These are phyloP conservation scores for Ilex paraguariensis DNA, from an alignment of 305 asterid species.

Conservation along the genomic window DNA sequence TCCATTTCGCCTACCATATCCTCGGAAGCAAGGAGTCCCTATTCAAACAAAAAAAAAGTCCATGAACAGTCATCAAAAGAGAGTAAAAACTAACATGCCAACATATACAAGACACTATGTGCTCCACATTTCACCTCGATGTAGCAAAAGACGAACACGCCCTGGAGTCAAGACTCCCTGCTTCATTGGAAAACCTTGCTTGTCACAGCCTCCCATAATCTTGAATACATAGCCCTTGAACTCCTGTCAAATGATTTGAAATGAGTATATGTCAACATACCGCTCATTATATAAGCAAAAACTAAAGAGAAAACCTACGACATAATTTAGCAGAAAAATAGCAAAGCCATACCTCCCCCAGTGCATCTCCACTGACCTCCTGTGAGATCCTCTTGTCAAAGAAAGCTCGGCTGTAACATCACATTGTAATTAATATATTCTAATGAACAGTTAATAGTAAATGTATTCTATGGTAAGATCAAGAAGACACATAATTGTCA, in stretches of 20 bases:
- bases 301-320: background rate
- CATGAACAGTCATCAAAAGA: background rate
- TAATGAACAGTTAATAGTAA: background rate
- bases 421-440: background rate
- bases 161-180: constrained; percentile 60
- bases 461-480: background rate
- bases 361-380: constrained; percentile 46
- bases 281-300: background rate
- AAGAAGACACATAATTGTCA: background rate
- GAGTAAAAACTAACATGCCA: background rate
- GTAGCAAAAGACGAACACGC: constrained; percentile 40
- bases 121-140: constrained; percentile 18
- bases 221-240: constrained; percentile 52
- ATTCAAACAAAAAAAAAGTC: background rate
- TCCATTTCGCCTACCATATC: constrained; percentile 44
- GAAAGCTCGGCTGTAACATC: constrained; percentile 30
- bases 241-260: constrained; percentile 26
- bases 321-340: background rate
- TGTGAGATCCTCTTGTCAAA: constrained; percentile 54
- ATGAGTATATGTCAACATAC: background rate
- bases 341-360: constrained; percentile 34
- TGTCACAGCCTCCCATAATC: constrained; percentile 61
- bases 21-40: constrained; percentile 55
- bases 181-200: constrained; percentile 60
- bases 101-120: background rate